These are phyloP conservation scores for Setaria viridis DNA, from an alignment of 202 grass and related monocot species.

Conservation along the genomic window DNA sequence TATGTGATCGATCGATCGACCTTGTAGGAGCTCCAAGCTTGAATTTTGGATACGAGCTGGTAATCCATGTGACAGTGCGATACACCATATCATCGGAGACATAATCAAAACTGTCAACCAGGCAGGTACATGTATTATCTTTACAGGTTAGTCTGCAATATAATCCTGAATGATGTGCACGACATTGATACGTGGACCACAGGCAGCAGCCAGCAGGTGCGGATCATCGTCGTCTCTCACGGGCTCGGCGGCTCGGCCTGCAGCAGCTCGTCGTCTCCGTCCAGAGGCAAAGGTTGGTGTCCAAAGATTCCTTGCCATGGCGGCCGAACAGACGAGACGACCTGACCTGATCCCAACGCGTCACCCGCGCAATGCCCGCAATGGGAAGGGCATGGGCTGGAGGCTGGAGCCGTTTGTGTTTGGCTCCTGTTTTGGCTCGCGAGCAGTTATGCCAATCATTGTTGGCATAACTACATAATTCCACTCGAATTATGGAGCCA, in stretches of 20 bases:
- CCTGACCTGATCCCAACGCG: no score
- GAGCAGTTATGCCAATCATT: constrained; percentile 37
- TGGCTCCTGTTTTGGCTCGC: neutral
- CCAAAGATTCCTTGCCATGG: constrained; percentile 25
- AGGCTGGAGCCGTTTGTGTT: neutral
- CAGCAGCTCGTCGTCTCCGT: neutral
- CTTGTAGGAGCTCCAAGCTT: no score
- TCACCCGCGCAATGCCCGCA: no score
- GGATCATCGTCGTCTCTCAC: constrained; percentile 3
- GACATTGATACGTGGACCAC: constrained; percentile 41
- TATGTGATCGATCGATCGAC: no score
- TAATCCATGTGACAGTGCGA: neutral
- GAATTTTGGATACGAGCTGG: neutral
- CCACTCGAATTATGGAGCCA: constrained; percentile 2
- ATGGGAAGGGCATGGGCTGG: no score
- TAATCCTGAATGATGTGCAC: neutral
- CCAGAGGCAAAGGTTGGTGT: neutral
- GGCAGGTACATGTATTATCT: neutral
- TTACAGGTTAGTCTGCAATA: no score
- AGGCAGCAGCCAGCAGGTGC: neutral
- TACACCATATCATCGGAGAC: neutral
- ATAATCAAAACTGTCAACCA: neutral
- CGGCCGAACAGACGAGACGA: no score
- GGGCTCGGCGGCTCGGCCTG: neutral
- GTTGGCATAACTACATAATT: neutral